These are phyloP conservation scores for Talaromyces liani DNA, from an alignment of 495 filamentous ascomycete species.

Conservation along the genomic window DNA sequence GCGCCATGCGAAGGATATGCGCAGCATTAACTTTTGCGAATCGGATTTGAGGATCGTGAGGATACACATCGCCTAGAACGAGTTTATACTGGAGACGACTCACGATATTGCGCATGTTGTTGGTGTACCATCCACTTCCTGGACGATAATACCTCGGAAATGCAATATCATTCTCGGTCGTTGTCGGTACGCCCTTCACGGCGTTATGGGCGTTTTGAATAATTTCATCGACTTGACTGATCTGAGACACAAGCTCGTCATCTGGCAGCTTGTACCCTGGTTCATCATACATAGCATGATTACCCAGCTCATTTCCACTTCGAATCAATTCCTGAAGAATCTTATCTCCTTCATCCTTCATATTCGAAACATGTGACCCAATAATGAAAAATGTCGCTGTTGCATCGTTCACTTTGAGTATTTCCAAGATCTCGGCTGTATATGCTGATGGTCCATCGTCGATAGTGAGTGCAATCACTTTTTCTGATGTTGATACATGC, in stretches of 20 bases:
- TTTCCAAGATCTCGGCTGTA: slow-evolving; percentile 60
- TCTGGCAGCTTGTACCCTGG: slow-evolving; percentile 44
- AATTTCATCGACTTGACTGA: slow-evolving; percentile 32
- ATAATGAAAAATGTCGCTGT: slow-evolving; percentile 76
- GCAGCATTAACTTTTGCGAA: slow-evolving; percentile 62
- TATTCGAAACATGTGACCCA: slow-evolving; percentile 60
- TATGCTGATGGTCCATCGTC: slow-evolving; percentile 74
- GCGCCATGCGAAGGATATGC: slow-evolving; percentile 71
- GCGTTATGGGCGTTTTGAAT: slow-evolving; percentile 50
- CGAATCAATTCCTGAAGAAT: slow-evolving; percentile 54
- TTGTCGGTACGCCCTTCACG: slow-evolving; percentile 9
- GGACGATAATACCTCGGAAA: slow-evolving; percentile 64
- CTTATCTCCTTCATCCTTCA: slow-evolving; percentile 29
- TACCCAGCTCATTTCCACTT: slow-evolving; percentile 64
- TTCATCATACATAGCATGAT: slow-evolving; percentile 84
- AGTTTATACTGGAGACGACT: slow-evolving; percentile 51
- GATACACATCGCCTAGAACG: slow-evolving; percentile 76
- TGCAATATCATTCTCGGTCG: slow-evolving; percentile 13
- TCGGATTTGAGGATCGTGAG: slow-evolving; percentile 74
- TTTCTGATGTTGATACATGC: slow-evolving; percentile 48
- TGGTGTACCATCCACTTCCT: slow-evolving; percentile 72
- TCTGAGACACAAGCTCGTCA: slow-evolving; percentile 27
- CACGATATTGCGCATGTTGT: slow-evolving; percentile 52
- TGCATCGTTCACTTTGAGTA: slow-evolving; percentile 49
- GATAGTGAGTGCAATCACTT: slow-evolving; percentile 71